A percentile compares a stretch with the other conserved stretches of the same genome.
Evolutionary conservation across 495 filamentous ascomycete species (phyloP).

Genomic region (Aeminium ludgeri): DNA sequence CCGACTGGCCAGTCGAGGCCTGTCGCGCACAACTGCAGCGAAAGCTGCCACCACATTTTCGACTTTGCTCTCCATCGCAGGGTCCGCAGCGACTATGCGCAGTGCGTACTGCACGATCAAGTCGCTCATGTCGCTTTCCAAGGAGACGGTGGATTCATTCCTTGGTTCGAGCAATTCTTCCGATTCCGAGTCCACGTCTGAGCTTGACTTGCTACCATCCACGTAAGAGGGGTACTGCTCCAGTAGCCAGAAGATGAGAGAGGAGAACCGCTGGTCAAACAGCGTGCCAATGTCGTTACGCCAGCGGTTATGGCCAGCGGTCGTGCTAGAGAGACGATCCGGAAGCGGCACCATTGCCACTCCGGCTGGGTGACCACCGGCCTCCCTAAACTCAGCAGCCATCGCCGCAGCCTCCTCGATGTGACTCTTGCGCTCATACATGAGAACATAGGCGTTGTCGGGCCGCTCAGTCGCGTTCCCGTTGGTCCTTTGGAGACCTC

Average conservation of each 20-base stretch:
- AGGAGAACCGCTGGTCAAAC: not conserved
- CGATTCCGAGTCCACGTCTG: not conserved
- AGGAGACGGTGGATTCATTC: no score
- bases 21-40: not conserved
- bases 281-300: conserved; percentile 41
- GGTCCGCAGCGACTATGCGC: not conserved
- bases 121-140: not conserved
- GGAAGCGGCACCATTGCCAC: conserved; percentile 38
- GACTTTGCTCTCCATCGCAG: not conserved
- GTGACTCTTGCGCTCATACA: conserved; percentile 55
- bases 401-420: not conserved
- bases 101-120: not conserved
- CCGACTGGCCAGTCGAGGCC: not conserved
- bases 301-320: conserved; percentile 48
- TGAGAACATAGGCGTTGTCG: conserved; percentile 80
- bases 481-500: conserved; percentile 38
- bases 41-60: not conserved
- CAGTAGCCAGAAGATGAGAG: not conserved
- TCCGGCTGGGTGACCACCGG: not conserved
- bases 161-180: not conserved
- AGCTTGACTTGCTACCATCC: not conserved
- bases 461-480: conserved; percentile 27
- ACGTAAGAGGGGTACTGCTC: not conserved
- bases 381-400: not conserved
- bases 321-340: conserved; percentile 50